phyloP scores from a whole-genome alignment of 495 filamentous ascomycete genomes.

The Aspergillus egyptiacus region DNA sequence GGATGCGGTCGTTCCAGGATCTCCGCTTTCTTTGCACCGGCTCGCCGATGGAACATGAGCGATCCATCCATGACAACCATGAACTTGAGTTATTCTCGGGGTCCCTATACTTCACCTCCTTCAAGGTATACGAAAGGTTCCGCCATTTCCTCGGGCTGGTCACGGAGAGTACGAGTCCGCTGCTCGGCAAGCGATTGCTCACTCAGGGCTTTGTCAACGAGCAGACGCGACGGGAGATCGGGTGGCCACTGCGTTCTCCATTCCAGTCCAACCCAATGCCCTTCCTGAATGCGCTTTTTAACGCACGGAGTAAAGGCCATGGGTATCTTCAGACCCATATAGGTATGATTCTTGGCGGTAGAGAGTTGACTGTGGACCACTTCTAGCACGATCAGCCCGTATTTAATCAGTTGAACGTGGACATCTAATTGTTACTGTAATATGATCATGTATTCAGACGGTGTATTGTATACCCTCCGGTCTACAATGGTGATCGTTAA shows the following conservation, averaged over 20 bases:
- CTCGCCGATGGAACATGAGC: neutral
- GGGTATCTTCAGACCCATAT: slow-evolving; percentile 47
- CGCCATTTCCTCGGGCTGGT: slow-evolving; percentile 50
- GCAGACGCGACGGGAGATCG: slow-evolving; percentile 9
- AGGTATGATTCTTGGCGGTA: slow-evolving; percentile 41
- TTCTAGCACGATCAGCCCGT: too few species aligned
- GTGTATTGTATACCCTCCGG: too few species aligned
- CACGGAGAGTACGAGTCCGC: slow-evolving; percentile 9
- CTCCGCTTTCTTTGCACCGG: slow-evolving; percentile 28
- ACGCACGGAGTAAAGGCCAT: slow-evolving; percentile 43
- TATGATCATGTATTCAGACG: too few species aligned
- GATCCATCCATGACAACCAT: neutral
- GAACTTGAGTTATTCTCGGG: slow-evolving; percentile 60
- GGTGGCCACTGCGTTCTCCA: slow-evolving; percentile 24
- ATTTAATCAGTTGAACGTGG: too few species aligned
- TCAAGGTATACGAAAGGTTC: slow-evolving; percentile 43
- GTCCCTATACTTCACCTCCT: slow-evolving; percentile 53
- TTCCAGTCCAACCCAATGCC: slow-evolving; percentile 44
- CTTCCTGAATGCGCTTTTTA: slow-evolving; percentile 44
- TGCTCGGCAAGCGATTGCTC: slow-evolving; percentile 17
- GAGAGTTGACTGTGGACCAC: slow-evolving; percentile 11
- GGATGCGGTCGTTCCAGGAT: slow-evolving; percentile 37
- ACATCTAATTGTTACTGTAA: too few species aligned
- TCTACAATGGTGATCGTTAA: too few species aligned
- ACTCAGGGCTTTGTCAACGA: slow-evolving; percentile 44